A percentile compares a stretch with the other conserved stretches of the same genome.
Evolutionary conservation across 1,139 yeast species (phyloP).

Genomic region (Blastobotrys apis): DNA sequence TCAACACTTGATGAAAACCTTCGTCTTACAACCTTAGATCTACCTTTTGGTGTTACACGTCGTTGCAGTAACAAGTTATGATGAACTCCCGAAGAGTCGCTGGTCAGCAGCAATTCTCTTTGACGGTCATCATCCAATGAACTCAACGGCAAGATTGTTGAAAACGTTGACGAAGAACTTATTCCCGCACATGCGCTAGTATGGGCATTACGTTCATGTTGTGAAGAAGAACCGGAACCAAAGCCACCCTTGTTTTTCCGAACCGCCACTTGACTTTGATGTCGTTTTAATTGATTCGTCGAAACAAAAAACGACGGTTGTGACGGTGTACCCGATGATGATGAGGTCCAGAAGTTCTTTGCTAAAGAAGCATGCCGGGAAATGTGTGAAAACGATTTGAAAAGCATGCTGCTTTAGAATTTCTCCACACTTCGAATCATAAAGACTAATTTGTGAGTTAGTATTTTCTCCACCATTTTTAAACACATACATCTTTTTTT

Average conservation of each 20-base stretch:
- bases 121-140: constrained; percentile 34
- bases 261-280: constrained; percentile 36
- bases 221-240: constrained; percentile 16
- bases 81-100: constrained; percentile 8
- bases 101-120: constrained; percentile 19
- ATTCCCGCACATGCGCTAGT: constrained; percentile 21
- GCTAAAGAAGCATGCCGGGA: constrained; percentile 37
- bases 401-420: constrained; percentile 26
- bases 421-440: too few species aligned
- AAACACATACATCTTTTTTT: too few species aligned
- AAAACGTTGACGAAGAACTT: constrained; percentile 16
- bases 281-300: constrained; percentile 39
- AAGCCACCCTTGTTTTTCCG: constrained; percentile 20
- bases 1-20: constrained; percentile 1
- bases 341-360: constrained; percentile 33
- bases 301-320: constrained; percentile 39
- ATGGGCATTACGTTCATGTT: constrained; percentile 20
- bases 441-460: too few species aligned
- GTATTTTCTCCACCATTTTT: too few species aligned
- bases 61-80: not conserved
- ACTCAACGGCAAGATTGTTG: constrained; percentile 29
- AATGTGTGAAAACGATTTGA: constrained; percentile 37
- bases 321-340: constrained; percentile 23
- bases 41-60: not conserved
- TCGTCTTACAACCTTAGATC: not conserved